Evolutionary conservation across 2,329 filamentous ascomycete species (phyloP).

Genomic region (Biscogniauxia marginata): DNA sequence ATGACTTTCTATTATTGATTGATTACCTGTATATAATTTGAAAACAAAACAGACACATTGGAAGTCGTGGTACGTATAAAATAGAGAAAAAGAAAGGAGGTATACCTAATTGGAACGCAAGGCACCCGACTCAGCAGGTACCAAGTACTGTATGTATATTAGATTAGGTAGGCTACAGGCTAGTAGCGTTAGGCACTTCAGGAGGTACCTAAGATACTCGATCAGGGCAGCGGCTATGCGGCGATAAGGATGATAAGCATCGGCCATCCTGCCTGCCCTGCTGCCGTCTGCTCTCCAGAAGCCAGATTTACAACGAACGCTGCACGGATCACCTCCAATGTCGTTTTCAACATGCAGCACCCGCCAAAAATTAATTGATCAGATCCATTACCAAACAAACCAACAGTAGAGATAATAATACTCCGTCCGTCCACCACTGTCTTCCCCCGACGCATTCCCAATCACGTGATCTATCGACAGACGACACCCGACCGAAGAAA

Average conservation of each 20-base stretch:
- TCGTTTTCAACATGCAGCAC: background rate
- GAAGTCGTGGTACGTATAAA: no score
- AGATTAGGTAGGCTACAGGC: no score
- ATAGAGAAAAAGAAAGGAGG: no score
- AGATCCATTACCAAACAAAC: background rate
- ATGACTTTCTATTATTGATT: no score
- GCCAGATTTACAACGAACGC: no score
- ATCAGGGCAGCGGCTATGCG: background rate
- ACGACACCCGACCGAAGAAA: conserved; percentile 24
- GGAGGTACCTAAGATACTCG: background rate
- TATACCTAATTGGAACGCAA: no score
- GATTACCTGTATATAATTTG: no score
- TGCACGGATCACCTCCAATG: background rate
- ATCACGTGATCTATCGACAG: conserved; percentile 31
- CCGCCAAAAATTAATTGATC: background rate
- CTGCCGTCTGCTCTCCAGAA: no score
- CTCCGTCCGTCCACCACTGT: background rate
- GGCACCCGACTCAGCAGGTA: no score
- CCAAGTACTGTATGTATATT: no score
- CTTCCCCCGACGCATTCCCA: background rate
- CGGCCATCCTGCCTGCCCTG: no score
- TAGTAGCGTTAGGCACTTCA: background rate
- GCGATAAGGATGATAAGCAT: background rate
- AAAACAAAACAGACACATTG: no score
- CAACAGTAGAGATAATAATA: background rate